Percentiles rank a stretch among this genome's conserved stretches.
Evolutionary conservation across 257 asterid species (phyloP).

Genomic region (Haberlea rhodopensis): DNA sequence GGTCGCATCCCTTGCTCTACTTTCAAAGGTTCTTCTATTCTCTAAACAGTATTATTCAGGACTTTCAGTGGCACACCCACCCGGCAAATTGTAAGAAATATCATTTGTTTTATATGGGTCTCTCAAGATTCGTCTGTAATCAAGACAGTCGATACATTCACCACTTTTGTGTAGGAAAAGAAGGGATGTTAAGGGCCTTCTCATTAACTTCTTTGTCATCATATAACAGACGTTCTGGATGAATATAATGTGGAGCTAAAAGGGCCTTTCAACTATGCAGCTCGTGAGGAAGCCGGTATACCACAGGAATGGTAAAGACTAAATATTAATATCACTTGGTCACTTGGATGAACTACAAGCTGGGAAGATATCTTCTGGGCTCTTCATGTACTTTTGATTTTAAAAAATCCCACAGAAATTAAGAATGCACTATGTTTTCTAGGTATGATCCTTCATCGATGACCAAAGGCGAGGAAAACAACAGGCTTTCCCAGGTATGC

Average conservation of each 20-base stretch:
- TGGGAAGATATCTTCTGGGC: background rate
- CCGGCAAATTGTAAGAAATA: background rate
- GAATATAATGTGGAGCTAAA: conserved; percentile 81
- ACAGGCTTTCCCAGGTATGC: conserved; percentile 58
- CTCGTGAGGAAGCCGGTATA: conserved; percentile 83
- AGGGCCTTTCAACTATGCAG: conserved; percentile 84
- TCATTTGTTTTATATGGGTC: background rate
- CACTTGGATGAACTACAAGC: conserved; percentile 1
- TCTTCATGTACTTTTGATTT: background rate
- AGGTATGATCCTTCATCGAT: conserved; percentile 74
- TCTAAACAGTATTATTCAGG: background rate
- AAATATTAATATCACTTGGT: too few relatives aligned
- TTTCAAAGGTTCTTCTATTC: conserved; percentile 55
- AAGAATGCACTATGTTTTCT: conserved; percentile 15
- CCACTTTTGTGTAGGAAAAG: background rate
- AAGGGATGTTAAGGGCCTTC: background rate
- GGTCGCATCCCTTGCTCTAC: conserved; percentile 61
- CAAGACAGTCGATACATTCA: background rate
- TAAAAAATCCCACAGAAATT: conserved; percentile 5
- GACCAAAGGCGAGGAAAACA: conserved; percentile 31
- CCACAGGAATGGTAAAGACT: conserved; percentile 72
- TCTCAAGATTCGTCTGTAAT: background rate
- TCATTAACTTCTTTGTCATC: background rate
- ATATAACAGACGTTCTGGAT: conserved; percentile 51
- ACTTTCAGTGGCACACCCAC: background rate